Conservation (phyloP, 2,329 filamentous ascomycete species). For the Phyllosticta citrichinensis region DNA sequence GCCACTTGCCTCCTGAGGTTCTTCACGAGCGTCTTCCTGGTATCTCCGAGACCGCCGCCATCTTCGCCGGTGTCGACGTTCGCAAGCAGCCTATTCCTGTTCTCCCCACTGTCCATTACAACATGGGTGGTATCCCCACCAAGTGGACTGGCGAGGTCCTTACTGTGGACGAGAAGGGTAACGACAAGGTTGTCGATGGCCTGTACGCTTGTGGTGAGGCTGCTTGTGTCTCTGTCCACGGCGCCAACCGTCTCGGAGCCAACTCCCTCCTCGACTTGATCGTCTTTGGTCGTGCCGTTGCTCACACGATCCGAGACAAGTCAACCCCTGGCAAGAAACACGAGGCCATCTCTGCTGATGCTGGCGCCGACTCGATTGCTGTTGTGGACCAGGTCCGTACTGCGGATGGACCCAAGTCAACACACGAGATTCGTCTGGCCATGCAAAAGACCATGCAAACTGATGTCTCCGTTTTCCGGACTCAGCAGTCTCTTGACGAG, state of each 20-base stretch:
- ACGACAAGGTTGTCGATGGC: conserved; percentile 89
- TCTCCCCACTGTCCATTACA: conserved; percentile 95
- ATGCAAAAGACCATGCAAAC: conserved; percentile 99
- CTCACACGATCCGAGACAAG: conserved; percentile 93
- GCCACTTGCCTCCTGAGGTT: conserved; percentile 83
- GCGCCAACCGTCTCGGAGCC: conserved; percentile 93
- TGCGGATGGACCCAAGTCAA: conserved; percentile 74
- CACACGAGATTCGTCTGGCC: conserved; percentile 73
- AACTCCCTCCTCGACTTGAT: conserved; percentile 97
- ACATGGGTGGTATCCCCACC: conserved; percentile 98
- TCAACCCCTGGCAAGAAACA: conserved; percentile 74
- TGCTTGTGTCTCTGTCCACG: conserved; percentile 94
- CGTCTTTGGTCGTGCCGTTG: conserved; percentile 94
- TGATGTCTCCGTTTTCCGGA: conserved; percentile 94
- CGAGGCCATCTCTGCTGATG: conserved; percentile 71
- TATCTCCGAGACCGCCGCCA: conserved; percentile 96
- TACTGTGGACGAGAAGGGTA: conserved; percentile 72
- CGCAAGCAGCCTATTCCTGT: conserved; percentile 95
- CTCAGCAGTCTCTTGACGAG: conserved; percentile 84
- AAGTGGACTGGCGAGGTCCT: conserved; percentile 95
- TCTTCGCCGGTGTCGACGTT: conserved; percentile 95
- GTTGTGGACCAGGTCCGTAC: conserved; percentile 79
- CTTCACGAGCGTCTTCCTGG: conserved; percentile 93
- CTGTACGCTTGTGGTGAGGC: conserved; percentile 96
- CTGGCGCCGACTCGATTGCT: conserved; percentile 77